Evolutionary conservation across 768 basidiomycete species (phyloP).

Genomic region (Mycena filopes): DNA sequence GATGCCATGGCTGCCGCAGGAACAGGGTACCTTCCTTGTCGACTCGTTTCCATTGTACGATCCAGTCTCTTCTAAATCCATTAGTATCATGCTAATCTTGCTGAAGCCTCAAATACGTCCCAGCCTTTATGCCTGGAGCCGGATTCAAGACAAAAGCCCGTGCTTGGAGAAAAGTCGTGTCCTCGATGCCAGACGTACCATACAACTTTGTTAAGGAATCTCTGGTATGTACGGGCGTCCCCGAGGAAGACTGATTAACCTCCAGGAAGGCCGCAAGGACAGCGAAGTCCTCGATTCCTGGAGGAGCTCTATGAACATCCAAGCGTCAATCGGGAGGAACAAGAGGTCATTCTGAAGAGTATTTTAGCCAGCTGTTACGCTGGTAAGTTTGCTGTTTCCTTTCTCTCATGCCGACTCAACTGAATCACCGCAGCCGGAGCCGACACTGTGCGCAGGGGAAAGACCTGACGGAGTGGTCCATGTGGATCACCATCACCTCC

Average conservation of each 20-base stretch:
- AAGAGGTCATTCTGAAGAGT: neutral
- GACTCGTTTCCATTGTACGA: slow-evolving; percentile 23
- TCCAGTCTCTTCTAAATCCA: neutral
- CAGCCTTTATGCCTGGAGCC: slow-evolving; percentile 53
- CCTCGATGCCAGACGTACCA: slow-evolving; percentile 4
- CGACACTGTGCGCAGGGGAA: slow-evolving; percentile 18
- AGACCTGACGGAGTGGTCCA: slow-evolving; percentile 32
- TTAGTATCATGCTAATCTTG: too few species aligned
- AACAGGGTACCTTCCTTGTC: slow-evolving; percentile 18
- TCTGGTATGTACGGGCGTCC: neutral
- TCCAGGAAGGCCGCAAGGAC: neutral
- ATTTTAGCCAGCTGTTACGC: slow-evolving; percentile 7
- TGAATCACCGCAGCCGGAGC: too few species aligned
- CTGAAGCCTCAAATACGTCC: slow-evolving; percentile 39
- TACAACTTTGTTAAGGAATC: slow-evolving; percentile 5
- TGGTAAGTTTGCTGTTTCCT: too few species aligned
- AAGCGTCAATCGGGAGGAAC: neutral
- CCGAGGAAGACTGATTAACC: neutral
- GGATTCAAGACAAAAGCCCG: slow-evolving; percentile 47
- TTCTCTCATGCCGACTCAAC: too few species aligned
- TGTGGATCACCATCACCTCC: slow-evolving; percentile 33
- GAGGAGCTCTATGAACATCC: neutral
- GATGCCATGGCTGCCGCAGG: slow-evolving; percentile 17
- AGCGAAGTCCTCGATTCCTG: slow-evolving; percentile 8
- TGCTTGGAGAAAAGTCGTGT: slow-evolving; percentile 41